Evolutionary conservation across 2,329 filamentous ascomycete genomes (phyloP).

Genomic region (Biscogniauxia mediterranea): DNA sequence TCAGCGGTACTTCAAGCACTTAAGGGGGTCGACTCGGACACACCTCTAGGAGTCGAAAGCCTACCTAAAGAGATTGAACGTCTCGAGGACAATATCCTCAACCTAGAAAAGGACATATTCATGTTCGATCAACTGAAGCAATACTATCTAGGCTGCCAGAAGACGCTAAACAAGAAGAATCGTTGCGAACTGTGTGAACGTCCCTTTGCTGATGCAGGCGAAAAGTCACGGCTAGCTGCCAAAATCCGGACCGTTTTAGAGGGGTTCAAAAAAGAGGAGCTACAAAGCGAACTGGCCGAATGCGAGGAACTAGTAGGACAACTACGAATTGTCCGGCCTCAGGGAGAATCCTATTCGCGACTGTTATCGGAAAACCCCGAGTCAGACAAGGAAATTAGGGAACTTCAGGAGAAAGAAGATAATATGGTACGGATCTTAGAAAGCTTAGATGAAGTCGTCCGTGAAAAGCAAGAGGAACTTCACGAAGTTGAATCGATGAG

Average conservation of each 20-base stretch:
- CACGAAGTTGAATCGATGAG: constrained; percentile 73
- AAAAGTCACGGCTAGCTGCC: constrained; percentile 62
- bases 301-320: constrained; percentile 50
- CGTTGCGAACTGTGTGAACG: constrained; percentile 76
- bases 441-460: constrained; percentile 64
- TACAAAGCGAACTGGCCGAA: constrained; percentile 60
- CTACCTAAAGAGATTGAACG: constrained; percentile 51
- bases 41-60: constrained; percentile 50
- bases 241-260: constrained; percentile 65
- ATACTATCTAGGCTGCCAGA: constrained; percentile 69
- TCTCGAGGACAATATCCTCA: constrained; percentile 54
- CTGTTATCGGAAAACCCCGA: constrained; percentile 70
- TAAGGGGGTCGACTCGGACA: constrained; percentile 37
- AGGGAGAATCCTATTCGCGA: constrained; percentile 73
- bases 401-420: constrained; percentile 61
- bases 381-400: constrained; percentile 61
- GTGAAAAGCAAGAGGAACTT: constrained; percentile 62
- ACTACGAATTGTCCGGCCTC: constrained; percentile 61
- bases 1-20: constrained; percentile 53
- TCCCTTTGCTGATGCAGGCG: constrained; percentile 60
- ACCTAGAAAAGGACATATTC: constrained; percentile 65
- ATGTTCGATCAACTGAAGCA: constrained; percentile 67
- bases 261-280: constrained; percentile 60
- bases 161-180: constrained; percentile 64
- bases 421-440: constrained; percentile 61